Evolutionary conservation across 148 eudicot genomes (phyloP), one percentile per base, ranked within the genome.

Genomic region (Chenopodium berlandieri): DNA sequence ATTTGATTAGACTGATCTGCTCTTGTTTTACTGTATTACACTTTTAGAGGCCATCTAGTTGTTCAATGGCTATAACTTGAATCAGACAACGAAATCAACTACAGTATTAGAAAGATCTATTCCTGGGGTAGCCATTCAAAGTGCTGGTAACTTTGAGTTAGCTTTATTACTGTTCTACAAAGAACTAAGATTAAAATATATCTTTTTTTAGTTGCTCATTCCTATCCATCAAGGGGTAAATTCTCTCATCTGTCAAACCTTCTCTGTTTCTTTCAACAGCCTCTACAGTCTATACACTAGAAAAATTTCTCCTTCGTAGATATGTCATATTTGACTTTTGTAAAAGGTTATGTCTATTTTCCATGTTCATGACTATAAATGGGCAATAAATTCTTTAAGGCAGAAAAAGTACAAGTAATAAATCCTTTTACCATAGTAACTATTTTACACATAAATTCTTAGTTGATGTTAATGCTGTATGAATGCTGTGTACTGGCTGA

Each of bases 51-150:
- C 30, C 81, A 70, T 56, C 60, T 77, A 48, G 80, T 46, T 17
- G 34, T 46, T 50, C 34, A 78, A 68, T 23, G 46, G 31, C 47
- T 22, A 2, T 56, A 54, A 11, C 37, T 71, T 79, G 23, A 31
- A 32, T 71, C 79, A 83, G 86, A 79, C 85, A 83, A 30, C 48
- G 58, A 79, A 68, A 83, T 83, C 82, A 74, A 19, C 31, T 69
- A 71, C 75, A 79, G 62, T 4, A 46, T 9, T 75, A 7, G 52
- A 75, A 75, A 34, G 79, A 67, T 79, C 17, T 83, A 66, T 37
- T 66, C 67, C 67, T 71, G 70, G 31, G 32, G 23, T 46, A 58
- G 64, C 71, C 69, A 62, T 54, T 25, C 30, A 75, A 58, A 47
- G 62, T 16, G 54, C 31, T 72, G 54, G 75, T 54, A 27, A 67